Base-by-base conservation (phyloP, 306 rosid species). In the Cercis canadensis region DNA sequence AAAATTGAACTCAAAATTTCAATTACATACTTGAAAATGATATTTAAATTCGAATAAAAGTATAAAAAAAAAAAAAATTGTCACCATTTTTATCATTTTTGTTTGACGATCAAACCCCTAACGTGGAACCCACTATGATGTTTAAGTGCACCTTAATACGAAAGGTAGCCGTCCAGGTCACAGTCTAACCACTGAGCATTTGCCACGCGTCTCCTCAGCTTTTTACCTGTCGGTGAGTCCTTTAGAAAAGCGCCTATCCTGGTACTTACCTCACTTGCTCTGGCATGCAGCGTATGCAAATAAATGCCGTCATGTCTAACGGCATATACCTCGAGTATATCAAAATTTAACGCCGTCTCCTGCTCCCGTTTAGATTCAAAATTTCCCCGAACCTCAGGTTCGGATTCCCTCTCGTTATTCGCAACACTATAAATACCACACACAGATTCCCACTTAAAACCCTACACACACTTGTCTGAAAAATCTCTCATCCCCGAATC, bases 311-410 rank as follows among this genome's bases (percentile, higher is more conserved):
- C 69, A 61, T 19, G 6, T 6, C 2, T 13, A 32, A 77, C 82
- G 80, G 51, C 79, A 57, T 11, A 6, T 50, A 39, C 71, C 65
- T 75, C 65, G 55, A 50, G 55, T 8, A 1, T 3, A 40, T 62
- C 76, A 19, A 58, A 70, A 8, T 6, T 15, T 67, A 81, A 78
- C 80, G 80, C 72, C 83, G 78, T 78, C 46, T 8, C 18, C 32
- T 21, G 37, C 40, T 6, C 4, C 17, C 3, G 4, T 43, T 1
- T 57, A 36, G 75, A 52, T 76, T 80, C 80, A 65, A 80, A 79
- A 36, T 32, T 56, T 33, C 4, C 63, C 85, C 71, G 62, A 47
- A n/a, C 79, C 77, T 63, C 31, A 6, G 78, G 58, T 24, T 70
- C 78, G 70, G 77, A 11, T 5, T 37, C 79, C 29, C 4, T 83